Base-by-base conservation (phyloP, 2,329 filamentous ascomycete genomes). In the Tolypocladium capitatum region DNA sequence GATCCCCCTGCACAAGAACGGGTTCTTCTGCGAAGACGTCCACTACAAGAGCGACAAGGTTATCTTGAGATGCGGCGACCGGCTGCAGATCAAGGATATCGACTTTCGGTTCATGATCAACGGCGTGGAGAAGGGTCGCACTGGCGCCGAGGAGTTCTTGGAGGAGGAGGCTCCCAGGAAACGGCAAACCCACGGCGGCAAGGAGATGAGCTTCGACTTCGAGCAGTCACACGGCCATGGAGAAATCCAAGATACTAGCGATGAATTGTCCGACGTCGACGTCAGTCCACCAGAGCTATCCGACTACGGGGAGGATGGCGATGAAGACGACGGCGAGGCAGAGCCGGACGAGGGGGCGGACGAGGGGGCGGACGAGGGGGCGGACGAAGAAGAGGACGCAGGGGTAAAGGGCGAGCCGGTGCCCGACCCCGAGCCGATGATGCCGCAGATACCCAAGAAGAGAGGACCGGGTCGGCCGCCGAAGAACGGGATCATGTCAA, bases 401-500 rank as follows among this genome's bases (percentile, higher is more conserved):
- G 54, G 62, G 3, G 49, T 63, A 31, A 62, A 60, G 48, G 53
- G 56, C 5, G 64, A 64, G 47, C 49, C 59, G 13, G 49, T 58
- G 31, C 50, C 58, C 16, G 58, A 61, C n/a, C 52, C 63, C 5
- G 64, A 68, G 9, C 64, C 64, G 6, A 54, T 65, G 21, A 57
- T 69, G 50, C 62, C 66, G 20, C 64, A 69, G 48, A 66, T 78
- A 30, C 75, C 78, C 28, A 84, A 79, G 64, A 82, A 84, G 52
- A 80, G 85, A 55, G 86, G 86, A 14, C 86, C 86, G 10, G 86
- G 86, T n/a, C 72, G 86, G 46, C 86, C 86, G 20, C 86, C 86
- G 0, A 90, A 90, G 67, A 85, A 90, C 58, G 86, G 86, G 28
- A 76, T 88, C 60, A 86, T 89, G 79, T 90, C 85, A 1, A 89